phyloP scores from a whole-genome alignment of 2,329 filamentous ascomycete species.

The Ophiostoma ips region DNA sequence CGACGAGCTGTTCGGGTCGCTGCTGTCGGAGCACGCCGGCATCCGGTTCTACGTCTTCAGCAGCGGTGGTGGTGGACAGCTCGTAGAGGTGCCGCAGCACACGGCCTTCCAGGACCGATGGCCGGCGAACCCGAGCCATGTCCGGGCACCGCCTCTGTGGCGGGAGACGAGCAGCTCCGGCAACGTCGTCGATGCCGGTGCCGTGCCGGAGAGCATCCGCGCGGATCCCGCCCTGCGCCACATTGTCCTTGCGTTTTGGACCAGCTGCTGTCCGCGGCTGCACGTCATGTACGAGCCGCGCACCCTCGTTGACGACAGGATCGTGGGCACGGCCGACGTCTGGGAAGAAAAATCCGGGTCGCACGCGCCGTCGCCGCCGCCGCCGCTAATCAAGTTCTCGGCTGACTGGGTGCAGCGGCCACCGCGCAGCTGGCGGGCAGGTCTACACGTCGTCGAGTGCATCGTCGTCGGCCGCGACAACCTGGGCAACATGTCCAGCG shows the following conservation, averaged over 20 bases:
- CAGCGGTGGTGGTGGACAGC: background rate
- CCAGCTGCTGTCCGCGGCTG: background rate
- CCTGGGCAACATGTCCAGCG: background rate
- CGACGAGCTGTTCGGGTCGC: background rate
- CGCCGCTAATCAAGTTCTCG: background rate
- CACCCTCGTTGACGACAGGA: background rate
- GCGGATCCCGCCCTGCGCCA: background rate
- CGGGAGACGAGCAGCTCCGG: background rate
- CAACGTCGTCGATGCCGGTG: background rate
- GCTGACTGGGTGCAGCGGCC: background rate
- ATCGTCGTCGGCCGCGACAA: background rate
- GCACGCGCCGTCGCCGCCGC: too few species aligned
- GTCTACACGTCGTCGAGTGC: background rate
- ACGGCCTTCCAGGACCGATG: background rate
- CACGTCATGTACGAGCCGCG: background rate
- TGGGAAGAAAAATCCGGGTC: background rate
- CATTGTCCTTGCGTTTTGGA: background rate
- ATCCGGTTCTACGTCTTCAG: background rate
- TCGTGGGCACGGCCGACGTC: background rate
- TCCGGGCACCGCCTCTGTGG: background rate
- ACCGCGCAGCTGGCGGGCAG: background rate
- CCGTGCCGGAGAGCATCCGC: background rate
- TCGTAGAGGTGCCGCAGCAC: background rate
- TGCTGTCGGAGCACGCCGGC: background rate
- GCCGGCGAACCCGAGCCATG: background rate